Evolutionary conservation across 179 eudicot genomes (phyloP).

Genomic region (Kewa caespitosa): DNA sequence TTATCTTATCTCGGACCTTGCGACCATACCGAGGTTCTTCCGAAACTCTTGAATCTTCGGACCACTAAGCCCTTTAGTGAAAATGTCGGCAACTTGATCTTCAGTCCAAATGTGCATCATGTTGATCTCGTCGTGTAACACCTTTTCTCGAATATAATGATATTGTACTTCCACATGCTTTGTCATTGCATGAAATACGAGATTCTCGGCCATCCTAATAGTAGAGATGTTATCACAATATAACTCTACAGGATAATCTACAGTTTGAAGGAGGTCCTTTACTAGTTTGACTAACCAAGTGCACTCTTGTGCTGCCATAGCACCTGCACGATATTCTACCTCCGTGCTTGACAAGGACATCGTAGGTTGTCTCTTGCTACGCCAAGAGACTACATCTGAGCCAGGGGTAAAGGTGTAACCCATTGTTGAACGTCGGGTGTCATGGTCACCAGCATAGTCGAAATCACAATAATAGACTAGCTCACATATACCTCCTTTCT

Average conservation of each 20-base stretch:
- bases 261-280: slow-evolving; percentile 2
- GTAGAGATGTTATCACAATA: neutral
- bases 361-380: neutral
- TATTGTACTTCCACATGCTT: neutral
- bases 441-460: slow-evolving; percentile 15
- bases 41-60: neutral
- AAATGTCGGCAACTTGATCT: neutral
- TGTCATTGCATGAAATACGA: slow-evolving; percentile 7
- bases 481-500: neutral
- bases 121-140: neutral
- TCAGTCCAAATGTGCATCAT: neutral
- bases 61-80: neutral
- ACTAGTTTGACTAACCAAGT: slow-evolving; percentile 14
- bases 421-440: neutral
- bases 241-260: neutral
- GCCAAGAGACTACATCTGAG: neutral
- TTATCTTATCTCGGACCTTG: neutral
- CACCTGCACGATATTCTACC: slow-evolving; percentile 5
- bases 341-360: neutral
- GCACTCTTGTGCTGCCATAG: slow-evolving; percentile 1
- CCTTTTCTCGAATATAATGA: neutral
- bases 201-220: neutral
- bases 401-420: neutral
- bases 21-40: neutral
- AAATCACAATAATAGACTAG: neutral